phyloP scores from a whole-genome alignment of 2,329 filamentous ascomycete species.

The Colletotrichum sp. region DNA sequence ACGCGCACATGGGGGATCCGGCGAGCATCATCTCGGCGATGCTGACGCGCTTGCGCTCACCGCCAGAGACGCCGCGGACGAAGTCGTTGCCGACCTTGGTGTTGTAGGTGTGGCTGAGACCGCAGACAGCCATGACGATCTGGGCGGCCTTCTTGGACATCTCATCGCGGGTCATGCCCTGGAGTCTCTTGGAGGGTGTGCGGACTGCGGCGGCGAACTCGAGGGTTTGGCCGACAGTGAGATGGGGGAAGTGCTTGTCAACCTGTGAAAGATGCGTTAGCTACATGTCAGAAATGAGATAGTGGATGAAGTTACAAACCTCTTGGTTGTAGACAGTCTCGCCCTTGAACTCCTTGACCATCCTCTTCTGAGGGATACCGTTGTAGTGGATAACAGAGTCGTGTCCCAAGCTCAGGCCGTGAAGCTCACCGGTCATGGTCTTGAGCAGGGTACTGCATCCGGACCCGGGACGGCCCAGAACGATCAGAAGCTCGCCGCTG shows the following conservation, averaged over 20 bases:
- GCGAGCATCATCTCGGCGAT: slow-evolving; percentile 81
- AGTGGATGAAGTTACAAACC: slow-evolving; percentile 30
- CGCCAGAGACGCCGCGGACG: slow-evolving; percentile 73
- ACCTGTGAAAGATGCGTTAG: slow-evolving; percentile 38
- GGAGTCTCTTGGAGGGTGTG: slow-evolving; percentile 69
- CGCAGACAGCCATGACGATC: slow-evolving; percentile 74
- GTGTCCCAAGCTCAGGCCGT: slow-evolving; percentile 59
- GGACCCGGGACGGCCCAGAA: slow-evolving; percentile 70
- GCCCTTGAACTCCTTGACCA: slow-evolving; percentile 66
- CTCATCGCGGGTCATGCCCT: slow-evolving; percentile 65
- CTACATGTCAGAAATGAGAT: background rate
- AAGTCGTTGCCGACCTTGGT: slow-evolving; percentile 80
- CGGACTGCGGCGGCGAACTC: slow-evolving; percentile 74
- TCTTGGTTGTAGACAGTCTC: slow-evolving; percentile 80
- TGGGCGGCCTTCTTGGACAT: slow-evolving; percentile 67
- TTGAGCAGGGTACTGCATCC: slow-evolving; percentile 71
- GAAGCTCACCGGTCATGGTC: slow-evolving; percentile 63
- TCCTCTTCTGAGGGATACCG: slow-evolving; percentile 58
- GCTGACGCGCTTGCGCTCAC: slow-evolving; percentile 79
- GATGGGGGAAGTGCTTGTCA: slow-evolving; percentile 78
- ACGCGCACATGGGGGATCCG: slow-evolving; percentile 58
- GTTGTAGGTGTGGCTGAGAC: slow-evolving; percentile 73
- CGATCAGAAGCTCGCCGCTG: slow-evolving; percentile 71
- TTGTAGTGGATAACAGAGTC: slow-evolving; percentile 65
- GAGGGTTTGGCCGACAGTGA: slow-evolving; percentile 77